Evolutionary conservation across 768 basidiomycete genomes (phyloP), one percentile per base, ranked within the genome.

Genomic region (Lentinula detonsa): DNA sequence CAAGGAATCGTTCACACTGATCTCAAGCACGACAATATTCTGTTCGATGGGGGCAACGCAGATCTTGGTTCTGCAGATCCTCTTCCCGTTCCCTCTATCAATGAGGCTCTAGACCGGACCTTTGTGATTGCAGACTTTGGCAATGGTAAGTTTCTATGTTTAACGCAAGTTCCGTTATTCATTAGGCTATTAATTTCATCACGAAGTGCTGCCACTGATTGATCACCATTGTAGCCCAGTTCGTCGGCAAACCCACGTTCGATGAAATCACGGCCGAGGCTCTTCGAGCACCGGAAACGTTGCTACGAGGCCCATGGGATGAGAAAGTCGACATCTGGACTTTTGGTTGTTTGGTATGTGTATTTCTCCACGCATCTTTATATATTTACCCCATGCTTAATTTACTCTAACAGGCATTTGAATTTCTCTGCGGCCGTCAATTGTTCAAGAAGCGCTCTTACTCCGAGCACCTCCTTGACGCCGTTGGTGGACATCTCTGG

Each of bases 241-340:
- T 59, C 15, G 35, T 59, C 31, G 57, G 57, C 23, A 35, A 45
- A 46, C 40, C 37, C 65, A 61, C 39, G 57, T 23, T 49, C 49
- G 62, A 69, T 34, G 61, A 63, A 31, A 69, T 72, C 35, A 71
- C 70, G 16, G 39, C 71, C 31, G 23, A 21, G 45, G 52, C 52
- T 21, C 65, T 70, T 46, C 69, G 73, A 56, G 62, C 72, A 33
- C 72, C 73, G 4, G 72, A 74, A 63, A 55, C 65, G n/a, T 60
- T 68, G 59, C 61, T 74, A n/a, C 60, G 63, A 37, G 67, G 67
- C 21, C 61, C 62, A 21, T 74, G 71, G 70, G 65, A 70, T 42
- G 61, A 63, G 59, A 66, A 65, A 42, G 69, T 68, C 7, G 72
- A 74, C 56, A 71, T 73, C 42, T 73, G 73, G 72, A 58, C 70